Evolutionary conservation across 1,284 basidiomycete genomes (phyloP), one percentile per base, ranked within the genome.

Genomic region (Agaricales sp.): DNA sequence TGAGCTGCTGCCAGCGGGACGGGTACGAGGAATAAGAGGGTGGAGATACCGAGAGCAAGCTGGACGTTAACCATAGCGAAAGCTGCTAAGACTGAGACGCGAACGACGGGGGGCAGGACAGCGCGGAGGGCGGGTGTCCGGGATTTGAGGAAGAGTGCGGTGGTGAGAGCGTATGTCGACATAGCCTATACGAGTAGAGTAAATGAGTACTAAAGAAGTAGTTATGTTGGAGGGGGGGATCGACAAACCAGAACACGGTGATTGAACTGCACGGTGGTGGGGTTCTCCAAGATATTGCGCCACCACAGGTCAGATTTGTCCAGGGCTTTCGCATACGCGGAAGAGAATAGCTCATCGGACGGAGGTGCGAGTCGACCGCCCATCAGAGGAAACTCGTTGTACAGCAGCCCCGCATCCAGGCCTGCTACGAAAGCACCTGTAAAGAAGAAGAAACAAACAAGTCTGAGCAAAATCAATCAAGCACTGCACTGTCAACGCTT

Each of bases 381-480:
- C 96, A 99, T 99, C 3, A 86, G 71, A 0, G 96, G 96, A 70
- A 97, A 99, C 63, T 98, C 95, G 63, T 98, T 99, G 70, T 99
- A 99, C 14, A 96, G 67, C 48, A 99, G 67, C 2, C 96, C 96
- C 0, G 96, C 96, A 64, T 99, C 96, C 35, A 99, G 74, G 4
- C 96, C 96, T 22, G 96, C 96, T 19, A 99, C 96, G 60, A 98
- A 95, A 1, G 95, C 95, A 52, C 95, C 95, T 92, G 59, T 14
- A 45, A 19, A 38, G 24, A 53, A 45, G 20, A 54, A 48, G 51
- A 49, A 52, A 46, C 21, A n/a, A 22, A 22, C 50, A 39, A 41
- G 23, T 24, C 55, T 26, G 12, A 41, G 45, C 16, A 37, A 30
- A n/a, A n/a, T 4, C 12, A 50, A 37, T 25, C 14, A 50, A 18